phyloP scores from a whole-genome alignment of 495 filamentous ascomycete genomes.

The Lasiosphaeria hispida region DNA sequence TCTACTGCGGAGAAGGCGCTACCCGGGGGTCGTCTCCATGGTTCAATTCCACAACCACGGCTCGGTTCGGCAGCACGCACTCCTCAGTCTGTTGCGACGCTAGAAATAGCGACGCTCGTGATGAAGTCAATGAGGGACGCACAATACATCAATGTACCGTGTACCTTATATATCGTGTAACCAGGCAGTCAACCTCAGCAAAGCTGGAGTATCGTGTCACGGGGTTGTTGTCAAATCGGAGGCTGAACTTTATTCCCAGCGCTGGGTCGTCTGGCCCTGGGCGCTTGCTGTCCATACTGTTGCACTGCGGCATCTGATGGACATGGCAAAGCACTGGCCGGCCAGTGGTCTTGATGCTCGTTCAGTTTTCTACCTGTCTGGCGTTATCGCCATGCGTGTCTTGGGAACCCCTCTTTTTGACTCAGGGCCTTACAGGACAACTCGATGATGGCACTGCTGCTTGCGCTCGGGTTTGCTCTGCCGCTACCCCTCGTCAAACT shows the following conservation, averaged over 20 bases:
- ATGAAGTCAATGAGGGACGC: too few relatives aligned
- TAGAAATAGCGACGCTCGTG: too few relatives aligned
- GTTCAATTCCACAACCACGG: too few relatives aligned
- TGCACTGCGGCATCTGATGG: too few relatives aligned
- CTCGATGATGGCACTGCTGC: background rate
- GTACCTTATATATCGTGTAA: conserved; percentile 7
- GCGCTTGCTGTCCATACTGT: background rate
- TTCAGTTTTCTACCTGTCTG: too few relatives aligned
- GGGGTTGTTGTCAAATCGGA: conserved; percentile 9
- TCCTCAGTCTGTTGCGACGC: too few relatives aligned
- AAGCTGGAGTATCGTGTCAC: conserved; percentile 11
- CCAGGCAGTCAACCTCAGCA: background rate
- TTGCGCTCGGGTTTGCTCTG: background rate
- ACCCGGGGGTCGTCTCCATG: background rate
- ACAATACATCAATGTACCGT: background rate
- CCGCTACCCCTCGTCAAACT: background rate
- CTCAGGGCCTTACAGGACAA: too few relatives aligned
- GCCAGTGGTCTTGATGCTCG: too few relatives aligned
- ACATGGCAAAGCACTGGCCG: too few relatives aligned
- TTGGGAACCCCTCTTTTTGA: too few relatives aligned
- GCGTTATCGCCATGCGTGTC: too few relatives aligned
- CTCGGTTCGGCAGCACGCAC: background rate
- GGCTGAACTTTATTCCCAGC: conserved; percentile 16
- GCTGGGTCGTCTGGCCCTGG: conserved; percentile 3
- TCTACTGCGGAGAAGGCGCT: background rate